Evolutionary conservation across 805 yeast species (phyloP).

Genomic region (Saturnispora gosingensis): DNA sequence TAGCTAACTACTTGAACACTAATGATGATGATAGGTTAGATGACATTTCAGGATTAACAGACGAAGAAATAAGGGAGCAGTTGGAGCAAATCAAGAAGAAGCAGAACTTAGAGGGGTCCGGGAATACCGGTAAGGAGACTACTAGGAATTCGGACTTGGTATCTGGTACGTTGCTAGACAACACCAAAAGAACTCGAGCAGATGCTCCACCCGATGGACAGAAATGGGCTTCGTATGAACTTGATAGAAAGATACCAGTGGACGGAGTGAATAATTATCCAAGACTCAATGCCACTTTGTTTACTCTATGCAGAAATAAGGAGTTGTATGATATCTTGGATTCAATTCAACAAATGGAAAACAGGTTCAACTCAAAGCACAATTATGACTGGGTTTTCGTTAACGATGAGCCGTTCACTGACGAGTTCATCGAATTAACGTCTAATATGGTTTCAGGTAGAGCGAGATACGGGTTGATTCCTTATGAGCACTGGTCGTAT

Average conservation of each 20-base stretch:
- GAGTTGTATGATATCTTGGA: slow-evolving; percentile 33
- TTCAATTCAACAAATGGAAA: slow-evolving; percentile 33
- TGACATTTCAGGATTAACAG: slow-evolving; percentile 10
- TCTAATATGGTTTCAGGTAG: slow-evolving; percentile 35
- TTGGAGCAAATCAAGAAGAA: slow-evolving; percentile 5
- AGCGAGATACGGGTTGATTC: slow-evolving; percentile 38
- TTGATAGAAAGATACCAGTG: slow-evolving; percentile 9
- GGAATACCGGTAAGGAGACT: background rate
- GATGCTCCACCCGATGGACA: slow-evolving; percentile 10
- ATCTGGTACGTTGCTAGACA: slow-evolving; percentile 8
- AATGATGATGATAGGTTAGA: background rate
- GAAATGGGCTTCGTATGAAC: slow-evolving; percentile 12
- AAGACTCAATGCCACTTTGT: slow-evolving; percentile 64
- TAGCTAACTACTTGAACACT: background rate
- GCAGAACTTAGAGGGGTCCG: slow-evolving; percentile 8
- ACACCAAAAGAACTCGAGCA: slow-evolving; percentile 4
- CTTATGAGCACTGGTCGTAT: slow-evolving; percentile 42
- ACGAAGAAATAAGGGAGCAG: slow-evolving; percentile 13
- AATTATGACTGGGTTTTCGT: slow-evolving; percentile 40
- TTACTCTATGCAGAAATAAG: slow-evolving; percentile 35
- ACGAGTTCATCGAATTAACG: slow-evolving; percentile 33
- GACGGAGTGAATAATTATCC: slow-evolving; percentile 27
- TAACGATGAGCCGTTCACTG: slow-evolving; percentile 39
- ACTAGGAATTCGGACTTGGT: slow-evolving; percentile 2
- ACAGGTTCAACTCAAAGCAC: slow-evolving; percentile 30